Evolutionary conservation across 1,284 basidiomycete genomes (phyloP).

Genomic region (Coriolopsis trogii): DNA sequence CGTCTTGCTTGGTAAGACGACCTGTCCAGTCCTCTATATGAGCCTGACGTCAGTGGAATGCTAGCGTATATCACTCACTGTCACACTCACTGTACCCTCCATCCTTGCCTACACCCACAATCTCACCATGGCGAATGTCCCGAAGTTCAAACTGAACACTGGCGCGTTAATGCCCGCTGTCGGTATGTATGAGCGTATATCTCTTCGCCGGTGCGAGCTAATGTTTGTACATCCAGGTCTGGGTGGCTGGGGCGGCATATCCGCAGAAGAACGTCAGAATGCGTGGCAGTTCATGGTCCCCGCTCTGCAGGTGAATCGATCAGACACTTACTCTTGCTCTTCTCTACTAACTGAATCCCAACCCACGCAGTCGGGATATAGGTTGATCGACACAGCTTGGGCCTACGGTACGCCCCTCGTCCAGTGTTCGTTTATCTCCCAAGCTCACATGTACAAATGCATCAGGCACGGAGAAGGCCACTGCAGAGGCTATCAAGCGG

Average conservation of each 20-base stretch:
- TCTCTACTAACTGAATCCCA: neutral
- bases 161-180: slow-evolving; percentile 33
- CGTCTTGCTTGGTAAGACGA: slow-evolving; percentile 16
- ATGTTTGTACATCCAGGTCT: slow-evolving; percentile 26
- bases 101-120: neutral
- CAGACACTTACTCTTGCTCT: neutral
- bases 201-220: neutral
- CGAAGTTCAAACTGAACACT: slow-evolving; percentile 33
- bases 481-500: slow-evolving; percentile 45
- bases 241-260: slow-evolving; percentile 33
- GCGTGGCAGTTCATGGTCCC: slow-evolving; percentile 29
- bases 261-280: slow-evolving; percentile 26
- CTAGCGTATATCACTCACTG: neutral
- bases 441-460: neutral
- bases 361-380: slow-evolving; percentile 30
- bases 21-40: neutral
- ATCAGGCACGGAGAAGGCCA: slow-evolving; percentile 44
- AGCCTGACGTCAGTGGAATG: slow-evolving; percentile 1
- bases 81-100: neutral
- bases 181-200: slow-evolving; percentile 20
- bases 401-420: slow-evolving; percentile 27
- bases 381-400: slow-evolving; percentile 35
- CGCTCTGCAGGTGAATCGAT: slow-evolving; percentile 30
- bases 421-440: neutral
- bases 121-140: slow-evolving; percentile 26